Conservation (phyloP, 345 rosid species). For the Punica granatum region DNA sequence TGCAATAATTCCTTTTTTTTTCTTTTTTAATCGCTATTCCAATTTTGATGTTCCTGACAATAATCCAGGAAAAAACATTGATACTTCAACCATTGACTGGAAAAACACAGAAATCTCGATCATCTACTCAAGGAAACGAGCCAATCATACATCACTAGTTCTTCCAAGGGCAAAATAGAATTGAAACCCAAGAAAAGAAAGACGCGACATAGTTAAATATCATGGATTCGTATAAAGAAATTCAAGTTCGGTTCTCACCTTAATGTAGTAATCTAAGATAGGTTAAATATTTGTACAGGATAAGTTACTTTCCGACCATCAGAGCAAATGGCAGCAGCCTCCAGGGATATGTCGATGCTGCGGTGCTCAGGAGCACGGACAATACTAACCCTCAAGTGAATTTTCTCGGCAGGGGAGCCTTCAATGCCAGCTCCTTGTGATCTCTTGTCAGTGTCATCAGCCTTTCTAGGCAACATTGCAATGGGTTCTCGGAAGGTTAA, state of each 20-base stretch:
- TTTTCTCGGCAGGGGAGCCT: constrained; percentile 50
- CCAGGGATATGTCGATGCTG: constrained; percentile 77
- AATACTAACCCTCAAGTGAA: constrained; percentile 69
- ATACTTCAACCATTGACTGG: not conserved
- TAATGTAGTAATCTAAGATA: constrained; percentile 24
- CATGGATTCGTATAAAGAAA: not conserved
- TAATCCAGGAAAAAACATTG: not conserved
- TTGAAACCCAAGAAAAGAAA: not conserved
- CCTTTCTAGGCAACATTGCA: constrained; percentile 30
- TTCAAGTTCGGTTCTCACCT: not conserved
- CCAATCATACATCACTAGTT: not conserved
- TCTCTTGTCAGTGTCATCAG: constrained; percentile 15
- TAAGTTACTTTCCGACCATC: constrained; percentile 48
- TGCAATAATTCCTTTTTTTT: no score
- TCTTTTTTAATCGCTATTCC: no score
- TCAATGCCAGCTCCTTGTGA: constrained; percentile 40
- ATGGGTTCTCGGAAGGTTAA: constrained; percentile 77
- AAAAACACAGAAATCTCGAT: not conserved
- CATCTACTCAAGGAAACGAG: not conserved
- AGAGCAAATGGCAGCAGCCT: constrained; percentile 40
- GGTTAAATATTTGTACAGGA: constrained; percentile 76
- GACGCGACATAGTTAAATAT: not conserved
- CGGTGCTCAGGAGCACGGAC: constrained; percentile 73
- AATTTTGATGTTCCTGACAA: not conserved
- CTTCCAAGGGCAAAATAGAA: not conserved